Evolutionary conservation across 352 stramenopile genomes (phyloP), one percentile per base, ranked within the genome.

Genomic region (Globisporangium cylindrosporum): DNA sequence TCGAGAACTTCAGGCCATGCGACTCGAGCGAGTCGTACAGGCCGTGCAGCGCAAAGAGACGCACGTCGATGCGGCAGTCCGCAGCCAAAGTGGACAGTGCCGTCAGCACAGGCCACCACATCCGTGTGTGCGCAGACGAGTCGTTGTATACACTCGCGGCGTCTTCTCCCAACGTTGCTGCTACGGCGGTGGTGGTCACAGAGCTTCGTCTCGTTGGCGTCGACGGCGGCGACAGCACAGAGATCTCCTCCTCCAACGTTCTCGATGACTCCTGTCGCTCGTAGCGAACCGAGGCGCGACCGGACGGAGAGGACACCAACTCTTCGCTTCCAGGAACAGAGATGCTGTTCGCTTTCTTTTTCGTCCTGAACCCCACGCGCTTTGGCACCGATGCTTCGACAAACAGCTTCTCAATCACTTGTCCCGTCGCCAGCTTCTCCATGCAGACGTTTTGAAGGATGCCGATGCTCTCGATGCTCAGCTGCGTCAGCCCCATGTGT

Each of bases 21-120:
- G 71, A 75, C 53, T 92, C 74, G 12, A 97, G 77, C 20, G 86
- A 78, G 51, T 84, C 77, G 59, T 92, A 97, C 1, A 98, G 79
- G 1, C 79, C 81, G 29, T 92, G 68, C 3, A 97, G 66, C 6
- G 89, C 89, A 20, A 79, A 74, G 3, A 91, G 70, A 18, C 92
- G 88, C 43, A 99, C 84, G n/a, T 96, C 81, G 15, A 96, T 72
- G 29, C 97, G 92, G 12, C 79, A 75, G 67, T 99, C 96, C 1
- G 88, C 90, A 64, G 98, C 91, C 15, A 97, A 81, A 34, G 92
- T 94, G 0, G 93, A 97, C n/a, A 99, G 76, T 27, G 97, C 98
- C 6, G 98, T 96, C 56, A 99, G 76, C 54, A 99, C 91, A 0
- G 97, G 97, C 97, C 97, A 99, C 87, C 84, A 93, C 70, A 92